These are phyloP conservation scores for Canariomyces notabilis DNA, from an alignment of 2,329 filamentous ascomycete species.

Conservation along the genomic window DNA sequence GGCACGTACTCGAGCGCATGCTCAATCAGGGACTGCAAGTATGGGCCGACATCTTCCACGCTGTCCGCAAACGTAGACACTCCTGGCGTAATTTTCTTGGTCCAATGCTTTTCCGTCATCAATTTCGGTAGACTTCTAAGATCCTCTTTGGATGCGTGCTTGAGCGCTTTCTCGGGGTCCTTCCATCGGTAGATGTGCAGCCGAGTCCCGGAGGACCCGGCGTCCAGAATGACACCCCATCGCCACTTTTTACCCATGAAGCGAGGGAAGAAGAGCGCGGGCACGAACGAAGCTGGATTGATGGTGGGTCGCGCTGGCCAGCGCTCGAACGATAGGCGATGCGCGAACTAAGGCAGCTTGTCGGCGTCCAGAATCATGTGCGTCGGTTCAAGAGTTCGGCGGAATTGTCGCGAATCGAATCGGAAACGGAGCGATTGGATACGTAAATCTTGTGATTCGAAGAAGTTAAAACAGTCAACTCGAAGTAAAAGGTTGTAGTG, in stretches of 20 bases:
- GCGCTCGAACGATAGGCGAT: neutral
- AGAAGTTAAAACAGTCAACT: neutral
- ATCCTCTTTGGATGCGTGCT: slow-evolving; percentile 54
- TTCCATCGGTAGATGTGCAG: slow-evolving; percentile 94
- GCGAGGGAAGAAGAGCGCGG: neutral
- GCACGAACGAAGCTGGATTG: neutral
- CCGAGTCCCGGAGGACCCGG: slow-evolving; percentile 93
- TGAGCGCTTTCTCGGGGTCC: slow-evolving; percentile 63
- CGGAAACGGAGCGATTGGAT: slow-evolving; percentile 3
- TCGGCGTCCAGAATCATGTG: slow-evolving; percentile 7
- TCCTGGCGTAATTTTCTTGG: slow-evolving; percentile 89
- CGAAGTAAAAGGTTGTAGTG: slow-evolving; percentile 14
- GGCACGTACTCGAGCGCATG: slow-evolving; percentile 80
- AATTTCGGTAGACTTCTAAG: slow-evolving; percentile 70
- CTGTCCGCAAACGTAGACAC: slow-evolving; percentile 84
- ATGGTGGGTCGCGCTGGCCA: neutral
- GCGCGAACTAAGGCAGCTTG: neutral
- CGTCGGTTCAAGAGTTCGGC: neutral
- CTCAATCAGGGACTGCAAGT: slow-evolving; percentile 72
- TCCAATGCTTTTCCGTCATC: slow-evolving; percentile 80
- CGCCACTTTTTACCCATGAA: slow-evolving; percentile 37
- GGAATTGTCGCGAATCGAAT: slow-evolving; percentile 1
- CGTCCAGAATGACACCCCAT: slow-evolving; percentile 95
- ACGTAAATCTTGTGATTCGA: neutral
- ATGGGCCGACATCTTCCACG: slow-evolving; percentile 69